These are phyloP conservation scores for Chaetomiaceae sp. DNA, from an alignment of 2,329 filamentous ascomycete genomes.

Conservation along the genomic window DNA sequence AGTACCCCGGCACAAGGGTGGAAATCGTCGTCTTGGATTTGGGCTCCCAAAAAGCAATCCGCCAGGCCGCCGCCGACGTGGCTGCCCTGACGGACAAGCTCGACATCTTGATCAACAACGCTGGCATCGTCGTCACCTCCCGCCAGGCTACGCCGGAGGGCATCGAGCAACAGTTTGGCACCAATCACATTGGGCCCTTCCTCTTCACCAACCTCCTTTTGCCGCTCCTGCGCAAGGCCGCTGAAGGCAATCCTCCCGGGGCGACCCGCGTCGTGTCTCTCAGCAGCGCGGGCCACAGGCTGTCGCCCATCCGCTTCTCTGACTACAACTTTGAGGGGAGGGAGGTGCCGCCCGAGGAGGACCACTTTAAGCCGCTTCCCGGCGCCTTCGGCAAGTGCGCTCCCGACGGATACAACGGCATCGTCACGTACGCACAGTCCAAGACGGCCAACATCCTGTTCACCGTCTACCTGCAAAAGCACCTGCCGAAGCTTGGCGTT, in stretches of 20 bases:
- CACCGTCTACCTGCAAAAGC: conserved; percentile 33
- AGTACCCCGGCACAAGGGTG: conserved; percentile 32
- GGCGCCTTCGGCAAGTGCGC: conserved; percentile 28
- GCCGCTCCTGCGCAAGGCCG: conserved; percentile 36
- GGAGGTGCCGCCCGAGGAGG: conserved; percentile 30
- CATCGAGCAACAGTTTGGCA: conserved; percentile 32
- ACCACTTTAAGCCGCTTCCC: conserved; percentile 25
- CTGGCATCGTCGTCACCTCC: conserved; percentile 31
- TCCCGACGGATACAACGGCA: conserved; percentile 33
- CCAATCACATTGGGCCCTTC: conserved; percentile 47
- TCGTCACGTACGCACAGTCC: conserved; percentile 43
- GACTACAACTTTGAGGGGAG: conserved; percentile 40
- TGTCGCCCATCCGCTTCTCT: conserved; percentile 38
- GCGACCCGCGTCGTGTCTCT: conserved; percentile 37
- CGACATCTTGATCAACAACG: conserved; percentile 40
- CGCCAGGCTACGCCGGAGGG: conserved; percentile 31
- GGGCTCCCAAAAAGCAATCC: conserved; percentile 32
- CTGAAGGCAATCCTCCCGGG: conserved; percentile 23
- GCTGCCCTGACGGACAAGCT: conserved; percentile 28
- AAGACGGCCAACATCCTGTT: conserved; percentile 48
- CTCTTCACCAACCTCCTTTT: conserved; percentile 43
- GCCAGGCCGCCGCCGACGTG: conserved; percentile 32
- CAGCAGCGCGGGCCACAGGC: conserved; percentile 35
- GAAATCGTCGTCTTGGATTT: conserved; percentile 34
- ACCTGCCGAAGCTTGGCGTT: conserved; percentile 29